phyloP scores from a whole-genome alignment of 495 filamentous ascomycete genomes.

The Parathielavia hyrcaniae region DNA sequence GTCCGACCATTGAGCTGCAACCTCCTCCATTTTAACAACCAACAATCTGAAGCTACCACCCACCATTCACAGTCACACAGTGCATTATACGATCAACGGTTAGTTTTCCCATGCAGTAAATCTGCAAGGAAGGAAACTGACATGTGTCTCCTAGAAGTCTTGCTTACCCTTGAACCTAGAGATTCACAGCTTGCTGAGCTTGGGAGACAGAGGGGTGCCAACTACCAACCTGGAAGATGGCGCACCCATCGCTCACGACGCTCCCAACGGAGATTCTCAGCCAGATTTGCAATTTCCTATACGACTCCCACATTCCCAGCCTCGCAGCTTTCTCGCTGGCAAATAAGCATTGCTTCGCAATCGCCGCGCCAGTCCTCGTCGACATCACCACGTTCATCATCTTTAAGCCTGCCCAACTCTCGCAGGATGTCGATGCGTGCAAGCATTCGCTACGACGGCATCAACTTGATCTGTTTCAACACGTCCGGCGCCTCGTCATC shows the following conservation, averaged over 20 bases:
- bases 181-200: no score
- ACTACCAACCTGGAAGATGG: no score
- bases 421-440: neutral
- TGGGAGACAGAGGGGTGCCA: no score
- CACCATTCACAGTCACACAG: no score
- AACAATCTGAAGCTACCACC: no score
- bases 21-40: no score
- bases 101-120: no score
- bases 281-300: neutral
- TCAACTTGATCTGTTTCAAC: neutral
- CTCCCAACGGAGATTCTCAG: neutral
- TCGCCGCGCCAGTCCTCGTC: neutral
- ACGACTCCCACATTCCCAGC: neutral
- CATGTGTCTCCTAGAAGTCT: no score
- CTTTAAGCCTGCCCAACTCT: neutral
- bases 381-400: neutral
- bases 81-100: no score
- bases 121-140: no score
- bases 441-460: neutral
- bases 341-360: neutral
- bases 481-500: neutral
- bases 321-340: neutral
- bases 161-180: no score
- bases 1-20: no score
- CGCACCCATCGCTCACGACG: neutral